Evolutionary conservation across 352 stramenopile genomes (phyloP).

Genomic region (Stramenopiles sp.): DNA sequence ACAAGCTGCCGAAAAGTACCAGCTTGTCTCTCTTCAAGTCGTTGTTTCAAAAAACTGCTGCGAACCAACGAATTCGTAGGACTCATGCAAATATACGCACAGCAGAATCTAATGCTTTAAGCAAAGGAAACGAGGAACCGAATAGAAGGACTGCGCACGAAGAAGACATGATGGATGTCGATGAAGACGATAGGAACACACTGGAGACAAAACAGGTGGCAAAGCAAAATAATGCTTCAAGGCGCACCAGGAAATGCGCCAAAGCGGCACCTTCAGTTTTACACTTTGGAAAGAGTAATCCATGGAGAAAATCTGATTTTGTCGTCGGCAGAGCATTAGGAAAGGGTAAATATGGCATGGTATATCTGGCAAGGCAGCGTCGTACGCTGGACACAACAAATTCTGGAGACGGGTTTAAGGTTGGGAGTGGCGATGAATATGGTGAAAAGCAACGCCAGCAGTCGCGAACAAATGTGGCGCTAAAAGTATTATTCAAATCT

Average conservation of each 20-base stretch:
- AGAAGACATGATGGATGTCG: background rate
- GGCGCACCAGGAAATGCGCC: too few species aligned
- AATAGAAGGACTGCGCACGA: too few species aligned
- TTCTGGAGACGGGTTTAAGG: slow-evolving; percentile 90
- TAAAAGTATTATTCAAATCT: background rate
- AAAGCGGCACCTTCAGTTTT: too few species aligned
- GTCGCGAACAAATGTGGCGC: background rate
- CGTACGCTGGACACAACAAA: slow-evolving; percentile 95
- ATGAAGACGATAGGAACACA: background rate
- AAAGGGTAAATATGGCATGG: slow-evolving; percentile 84
- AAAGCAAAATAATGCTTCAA: too few species aligned
- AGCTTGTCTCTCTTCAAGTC: background rate
- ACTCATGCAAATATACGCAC: background rate
- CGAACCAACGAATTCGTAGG: background rate
- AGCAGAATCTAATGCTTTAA: too few species aligned
- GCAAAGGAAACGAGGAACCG: too few species aligned
- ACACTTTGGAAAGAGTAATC: too few species aligned
- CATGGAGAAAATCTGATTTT: slow-evolving; percentile 94
- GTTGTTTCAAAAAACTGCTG: background rate
- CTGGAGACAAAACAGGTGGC: too few species aligned
- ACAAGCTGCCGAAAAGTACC: background rate
- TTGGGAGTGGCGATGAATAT: slow-evolving; percentile 86
- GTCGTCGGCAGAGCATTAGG: slow-evolving; percentile 95
- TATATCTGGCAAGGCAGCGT: slow-evolving; percentile 77
- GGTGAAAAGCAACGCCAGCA: background rate